Conservation (phyloP, 2,329 filamentous ascomycete species). For the Microcyclospora pomicola region DNA sequence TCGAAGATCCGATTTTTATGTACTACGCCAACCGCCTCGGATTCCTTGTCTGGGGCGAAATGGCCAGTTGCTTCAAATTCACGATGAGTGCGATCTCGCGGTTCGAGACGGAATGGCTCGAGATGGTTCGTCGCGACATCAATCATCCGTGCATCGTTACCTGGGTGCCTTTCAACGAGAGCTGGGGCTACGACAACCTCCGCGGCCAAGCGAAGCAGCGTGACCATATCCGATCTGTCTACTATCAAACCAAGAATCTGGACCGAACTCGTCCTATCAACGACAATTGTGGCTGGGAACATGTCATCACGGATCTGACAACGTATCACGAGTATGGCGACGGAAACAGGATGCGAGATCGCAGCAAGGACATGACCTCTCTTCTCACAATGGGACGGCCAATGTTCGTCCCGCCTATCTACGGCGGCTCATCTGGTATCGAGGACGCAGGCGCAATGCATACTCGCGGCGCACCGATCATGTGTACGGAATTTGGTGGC, state of each 20-base stretch:
- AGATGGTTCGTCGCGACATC: conserved; percentile 48
- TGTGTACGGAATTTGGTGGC: conserved; percentile 55
- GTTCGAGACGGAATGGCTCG: conserved; percentile 52
- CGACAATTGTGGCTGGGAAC: conserved; percentile 61
- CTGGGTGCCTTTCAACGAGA: conserved; percentile 54
- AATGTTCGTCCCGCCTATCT: conserved; percentile 41
- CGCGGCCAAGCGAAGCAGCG: conserved; percentile 44
- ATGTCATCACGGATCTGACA: conserved; percentile 49
- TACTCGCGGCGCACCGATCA: conserved; percentile 41
- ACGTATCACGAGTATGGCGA: conserved; percentile 58
- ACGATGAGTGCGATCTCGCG: conserved; percentile 43
- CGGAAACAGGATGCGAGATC: conserved; percentile 39
- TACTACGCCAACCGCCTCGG: conserved; percentile 49
- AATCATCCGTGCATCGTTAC: conserved; percentile 51
- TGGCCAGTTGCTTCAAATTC: conserved; percentile 52
- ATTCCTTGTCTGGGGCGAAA: conserved; percentile 51
- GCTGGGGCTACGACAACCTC: conserved; percentile 50
- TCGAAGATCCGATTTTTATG: conserved; percentile 47
- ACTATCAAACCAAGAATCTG: conserved; percentile 49
- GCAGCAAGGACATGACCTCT: conserved; percentile 38
- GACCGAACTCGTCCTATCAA: conserved; percentile 53
- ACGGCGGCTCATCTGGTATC: conserved; percentile 16
- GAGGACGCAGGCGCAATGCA: conserved; percentile 39
- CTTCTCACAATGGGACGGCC: conserved; percentile 44
- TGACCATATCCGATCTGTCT: conserved; percentile 50